Conservation (phyloP, 78 protist genomes). For the Dictyostelium purpureum region DNA sequence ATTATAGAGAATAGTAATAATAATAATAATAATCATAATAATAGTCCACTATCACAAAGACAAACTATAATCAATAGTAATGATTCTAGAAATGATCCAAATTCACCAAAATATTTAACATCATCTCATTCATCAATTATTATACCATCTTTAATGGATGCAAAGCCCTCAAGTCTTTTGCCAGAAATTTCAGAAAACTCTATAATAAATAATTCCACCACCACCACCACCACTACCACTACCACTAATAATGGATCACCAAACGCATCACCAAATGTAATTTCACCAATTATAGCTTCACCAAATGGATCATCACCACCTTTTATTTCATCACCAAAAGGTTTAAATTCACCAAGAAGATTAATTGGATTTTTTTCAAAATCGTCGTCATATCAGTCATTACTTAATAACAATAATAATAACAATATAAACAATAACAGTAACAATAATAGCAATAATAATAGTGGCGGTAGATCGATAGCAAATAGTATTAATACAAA, state of each 20-base stretch:
- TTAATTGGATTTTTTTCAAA: slow-evolving; percentile 25
- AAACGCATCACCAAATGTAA: not conserved
- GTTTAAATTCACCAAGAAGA: slow-evolving; percentile 20
- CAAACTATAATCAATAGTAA: not conserved
- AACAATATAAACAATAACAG: not conserved
- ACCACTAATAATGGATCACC: not conserved
- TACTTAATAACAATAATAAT: not conserved
- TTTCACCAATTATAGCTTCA: not conserved
- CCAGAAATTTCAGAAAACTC: not conserved
- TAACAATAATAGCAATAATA: not conserved
- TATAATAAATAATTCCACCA: not conserved
- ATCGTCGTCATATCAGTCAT: slow-evolving; percentile 21
- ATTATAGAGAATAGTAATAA: not conserved
- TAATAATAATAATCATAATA: not conserved
- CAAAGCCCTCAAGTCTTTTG: not conserved
- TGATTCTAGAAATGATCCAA: not conserved
- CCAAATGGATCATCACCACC: not conserved
- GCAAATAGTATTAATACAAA: not conserved
- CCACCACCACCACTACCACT: not conserved
- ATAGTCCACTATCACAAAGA: not conserved
- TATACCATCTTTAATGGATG: not conserved
- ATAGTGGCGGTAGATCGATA: not conserved
- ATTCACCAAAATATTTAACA: slow-evolving; percentile 51
- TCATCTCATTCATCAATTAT: slow-evolving; percentile 26
- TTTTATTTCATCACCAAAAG: slow-evolving; percentile 26